Percentiles rank a stretch among this genome's conserved stretches.
Evolutionary conservation across 2,329 filamentous ascomycete species (phyloP).

Genomic region (Botryotinia narcissicola): DNA sequence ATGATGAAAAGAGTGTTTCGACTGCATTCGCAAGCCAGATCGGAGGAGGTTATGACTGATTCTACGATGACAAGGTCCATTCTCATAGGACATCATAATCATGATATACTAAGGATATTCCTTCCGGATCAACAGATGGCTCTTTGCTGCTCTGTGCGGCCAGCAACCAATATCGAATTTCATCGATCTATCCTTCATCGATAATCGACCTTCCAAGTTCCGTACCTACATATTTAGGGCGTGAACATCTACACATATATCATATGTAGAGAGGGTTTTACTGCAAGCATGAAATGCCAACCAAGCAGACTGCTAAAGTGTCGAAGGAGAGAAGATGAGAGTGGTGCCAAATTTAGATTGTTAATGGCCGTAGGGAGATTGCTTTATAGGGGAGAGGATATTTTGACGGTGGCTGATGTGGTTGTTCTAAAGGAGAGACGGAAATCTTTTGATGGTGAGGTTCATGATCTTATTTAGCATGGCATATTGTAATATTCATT

Average conservation of each 20-base stretch:
- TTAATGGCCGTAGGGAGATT: slow-evolving; percentile 12
- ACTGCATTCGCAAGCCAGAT: slow-evolving; percentile 97
- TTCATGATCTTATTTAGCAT: not conserved
- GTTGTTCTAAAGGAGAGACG: not conserved
- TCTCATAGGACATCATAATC: slow-evolving; percentile 6
- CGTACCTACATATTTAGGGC: not conserved
- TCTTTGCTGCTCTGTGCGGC: slow-evolving; percentile 17
- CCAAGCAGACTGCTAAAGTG: slow-evolving; percentile 1
- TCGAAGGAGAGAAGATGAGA: slow-evolving; percentile 12
- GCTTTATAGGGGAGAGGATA: slow-evolving; percentile 11
- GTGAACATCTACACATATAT: slow-evolving; percentile 10
- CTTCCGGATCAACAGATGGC: slow-evolving; percentile 21
- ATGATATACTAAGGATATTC: slow-evolving; percentile 17
- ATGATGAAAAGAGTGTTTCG: slow-evolving; percentile 93
- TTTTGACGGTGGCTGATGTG: slow-evolving; percentile 5
- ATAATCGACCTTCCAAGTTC: slow-evolving; percentile 12
- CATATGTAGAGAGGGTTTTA: slow-evolving; percentile 13
- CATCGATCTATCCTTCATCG: slow-evolving; percentile 22
- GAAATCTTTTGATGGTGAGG: slow-evolving; percentile 14
- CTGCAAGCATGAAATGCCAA: slow-evolving; percentile 14
- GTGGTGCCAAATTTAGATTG: slow-evolving; percentile 18
- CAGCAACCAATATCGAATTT: slow-evolving; percentile 20
- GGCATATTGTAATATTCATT: not conserved
- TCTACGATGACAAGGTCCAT: slow-evolving; percentile 20
- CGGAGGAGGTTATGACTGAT: slow-evolving; percentile 49